phyloP scores from a whole-genome alignment of 73 alveolate species.

The Stentor roeselii region DNA sequence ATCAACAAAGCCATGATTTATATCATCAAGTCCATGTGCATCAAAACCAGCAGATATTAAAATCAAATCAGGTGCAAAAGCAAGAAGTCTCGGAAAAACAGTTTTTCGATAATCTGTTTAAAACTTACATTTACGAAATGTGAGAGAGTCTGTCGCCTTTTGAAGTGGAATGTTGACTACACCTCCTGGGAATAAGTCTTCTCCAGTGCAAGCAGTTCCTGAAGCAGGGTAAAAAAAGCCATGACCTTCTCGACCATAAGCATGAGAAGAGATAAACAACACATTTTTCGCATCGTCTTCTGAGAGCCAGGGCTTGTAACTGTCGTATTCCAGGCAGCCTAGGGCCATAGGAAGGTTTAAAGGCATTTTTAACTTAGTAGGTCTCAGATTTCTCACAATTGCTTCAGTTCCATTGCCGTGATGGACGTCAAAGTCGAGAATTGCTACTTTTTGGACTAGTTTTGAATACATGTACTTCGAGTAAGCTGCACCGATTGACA shows the following conservation, averaged over 20 bases:
- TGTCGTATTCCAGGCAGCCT: constrained; percentile 27
- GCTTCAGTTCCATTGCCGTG: constrained; percentile 99
- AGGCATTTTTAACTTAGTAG: constrained; percentile 48
- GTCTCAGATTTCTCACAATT: constrained; percentile 67
- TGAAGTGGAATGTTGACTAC: constrained; percentile 73
- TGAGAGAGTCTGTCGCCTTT: constrained; percentile 40
- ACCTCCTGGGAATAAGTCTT: constrained; percentile 84
- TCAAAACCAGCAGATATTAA: constrained; percentile 98
- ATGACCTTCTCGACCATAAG: constrained; percentile 33
- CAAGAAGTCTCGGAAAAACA: constrained; percentile 83
- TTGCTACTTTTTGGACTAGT: constrained; percentile 74
- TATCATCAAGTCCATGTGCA: constrained; percentile 87
- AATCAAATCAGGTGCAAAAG: constrained; percentile 92
- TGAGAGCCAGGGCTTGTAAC: constrained; percentile 72
- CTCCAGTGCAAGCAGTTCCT: constrained; percentile 37
- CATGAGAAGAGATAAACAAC: constrained; percentile 36
- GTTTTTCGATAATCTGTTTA: constrained; percentile 52
- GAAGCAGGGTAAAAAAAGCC: constrained; percentile 63
- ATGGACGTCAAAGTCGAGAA: constrained; percentile 96
- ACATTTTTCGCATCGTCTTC: constrained; percentile 81
- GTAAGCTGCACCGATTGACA: constrained; percentile 93
- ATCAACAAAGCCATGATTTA: constrained; percentile 57
- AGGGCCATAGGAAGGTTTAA: not conserved
- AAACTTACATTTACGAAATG: constrained; percentile 50
- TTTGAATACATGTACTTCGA: constrained; percentile 61